Base-by-base conservation (phyloP, 2,329 filamentous ascomycete genomes). In the Cadophora sp. region DNA sequence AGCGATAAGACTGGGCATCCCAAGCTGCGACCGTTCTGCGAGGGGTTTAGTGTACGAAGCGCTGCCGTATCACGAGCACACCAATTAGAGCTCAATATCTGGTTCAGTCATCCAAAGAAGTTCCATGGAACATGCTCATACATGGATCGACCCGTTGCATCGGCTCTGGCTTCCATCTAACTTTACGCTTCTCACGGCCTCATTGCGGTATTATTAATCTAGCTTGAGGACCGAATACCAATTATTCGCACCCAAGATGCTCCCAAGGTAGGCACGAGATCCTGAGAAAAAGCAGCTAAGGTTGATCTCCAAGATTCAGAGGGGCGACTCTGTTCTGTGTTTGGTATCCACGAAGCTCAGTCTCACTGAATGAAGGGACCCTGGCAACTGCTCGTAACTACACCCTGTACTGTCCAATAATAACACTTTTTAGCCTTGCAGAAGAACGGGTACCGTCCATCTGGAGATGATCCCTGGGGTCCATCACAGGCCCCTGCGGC, bases 351-450 rank as follows among this genome's bases (percentile, higher is more conserved):
- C 26, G 29, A 58, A 37, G 14, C 31, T 37, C n/a, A 40, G 16
- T 40, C 19, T n/a, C 29, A 37, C 19, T 59, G 55, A 9, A 40
- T 5, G 6, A 22, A 40, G 22, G 7, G 9, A 26, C 22, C 31
- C 56, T 43, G n/a, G 56, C 22, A n/a, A 59, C 11, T 16, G 22
- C 56, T 59, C 56, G 56, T 40, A 59, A 59, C 26, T 27, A 16
- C 31, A 59, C 56, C 56, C 26, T 59, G 56, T 59, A 34, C 24
- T 16, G 22, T 59, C 56, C 34, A 59, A 58, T 59, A 9, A 59
- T 40, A 58, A 40, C 31, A 37, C 19, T 24, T 26, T n/a, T 58
- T 58, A 24, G 31, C 56, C 31, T 19, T 59, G n/a, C 22, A 59
- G n/a, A 43, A 59, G n/a, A 12, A 40, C 56, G 56, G 34, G 56